Conservation (phyloP, 2,329 filamentous ascomycete species). For the Colletotrichum tropicale region DNA sequence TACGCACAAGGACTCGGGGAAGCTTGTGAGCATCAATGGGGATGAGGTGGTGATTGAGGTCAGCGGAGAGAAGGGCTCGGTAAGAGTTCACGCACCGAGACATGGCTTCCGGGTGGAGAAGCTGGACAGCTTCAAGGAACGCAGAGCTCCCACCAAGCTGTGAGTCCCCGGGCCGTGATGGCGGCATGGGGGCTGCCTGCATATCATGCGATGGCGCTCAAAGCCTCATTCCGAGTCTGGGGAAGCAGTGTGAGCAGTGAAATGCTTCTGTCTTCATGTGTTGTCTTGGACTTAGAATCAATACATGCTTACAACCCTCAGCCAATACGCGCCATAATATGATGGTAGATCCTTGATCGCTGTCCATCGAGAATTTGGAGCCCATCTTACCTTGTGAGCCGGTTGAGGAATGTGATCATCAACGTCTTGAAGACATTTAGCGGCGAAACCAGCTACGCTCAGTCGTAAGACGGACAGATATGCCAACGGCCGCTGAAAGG, state of each 20-base stretch:
- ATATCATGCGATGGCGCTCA: not conserved
- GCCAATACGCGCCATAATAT: not conserved
- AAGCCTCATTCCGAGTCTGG: not conserved
- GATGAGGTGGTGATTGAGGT: conserved; percentile 65
- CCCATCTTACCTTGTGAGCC: not conserved
- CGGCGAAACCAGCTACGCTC: not conserved
- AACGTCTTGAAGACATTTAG: not conserved
- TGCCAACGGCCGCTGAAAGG: not conserved
- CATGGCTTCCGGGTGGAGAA: conserved; percentile 59
- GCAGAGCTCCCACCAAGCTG: not conserved
- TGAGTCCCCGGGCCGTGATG: not conserved
- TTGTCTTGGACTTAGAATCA: not conserved
- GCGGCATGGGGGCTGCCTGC: not conserved
- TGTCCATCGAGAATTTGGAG: not conserved
- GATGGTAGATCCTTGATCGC: not conserved
- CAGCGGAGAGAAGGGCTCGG: conserved; percentile 39
- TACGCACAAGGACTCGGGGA: conserved; percentile 62
- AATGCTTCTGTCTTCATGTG: not conserved
- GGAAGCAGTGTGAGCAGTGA: not conserved
- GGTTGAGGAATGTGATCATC: conserved; percentile 3
- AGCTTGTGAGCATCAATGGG: conserved; percentile 53
- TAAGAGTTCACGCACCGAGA: conserved; percentile 66
- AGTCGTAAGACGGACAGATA: not conserved
- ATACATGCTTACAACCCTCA: not conserved
- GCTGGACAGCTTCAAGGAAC: conserved; percentile 7